Evolutionary conservation across 2,329 filamentous ascomycete genomes (phyloP).

Genomic region (Helotiales sp.): DNA sequence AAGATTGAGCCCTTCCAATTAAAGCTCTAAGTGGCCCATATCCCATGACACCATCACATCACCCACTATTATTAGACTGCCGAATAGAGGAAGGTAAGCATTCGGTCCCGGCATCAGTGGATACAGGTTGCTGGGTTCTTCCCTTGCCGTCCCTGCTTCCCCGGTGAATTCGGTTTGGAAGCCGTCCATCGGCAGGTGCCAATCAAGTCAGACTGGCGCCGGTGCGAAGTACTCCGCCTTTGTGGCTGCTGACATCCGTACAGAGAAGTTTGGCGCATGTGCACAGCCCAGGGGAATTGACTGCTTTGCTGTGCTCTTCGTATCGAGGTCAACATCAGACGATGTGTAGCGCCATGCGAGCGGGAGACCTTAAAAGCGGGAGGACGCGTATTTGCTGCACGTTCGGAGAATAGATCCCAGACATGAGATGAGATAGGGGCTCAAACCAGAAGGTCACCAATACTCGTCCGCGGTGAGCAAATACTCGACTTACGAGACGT

Average conservation of each 20-base stretch:
- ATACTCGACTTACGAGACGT: background rate
- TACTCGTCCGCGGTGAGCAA: background rate
- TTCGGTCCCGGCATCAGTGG: background rate
- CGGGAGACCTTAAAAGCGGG: background rate
- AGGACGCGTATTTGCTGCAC: background rate
- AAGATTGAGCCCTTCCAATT: too few relatives aligned
- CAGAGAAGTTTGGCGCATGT: too few relatives aligned
- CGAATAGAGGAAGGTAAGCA: too few relatives aligned
- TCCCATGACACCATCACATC: too few relatives aligned
- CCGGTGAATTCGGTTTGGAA: background rate
- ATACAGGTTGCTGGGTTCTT: background rate
- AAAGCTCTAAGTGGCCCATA: too few relatives aligned
- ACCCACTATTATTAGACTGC: too few relatives aligned
- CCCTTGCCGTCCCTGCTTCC: background rate
- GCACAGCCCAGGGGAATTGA: too few relatives aligned
- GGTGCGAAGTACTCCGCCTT: too few relatives aligned
- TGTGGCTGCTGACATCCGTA: too few relatives aligned
- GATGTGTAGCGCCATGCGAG: background rate
- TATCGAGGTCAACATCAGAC: too few relatives aligned
- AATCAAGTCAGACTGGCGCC: too few relatives aligned
- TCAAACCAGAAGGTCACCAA: background rate
- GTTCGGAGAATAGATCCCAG: background rate
- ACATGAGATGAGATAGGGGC: constrained; percentile 5
- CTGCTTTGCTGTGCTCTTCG: background rate
- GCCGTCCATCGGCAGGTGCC: background rate